A percentile compares a stretch with the other conserved stretches of the same genome.
These are phyloP conservation scores for Nicotiana knightiana DNA, from an alignment of 257 asterid genomes.

Conservation along the genomic window DNA sequence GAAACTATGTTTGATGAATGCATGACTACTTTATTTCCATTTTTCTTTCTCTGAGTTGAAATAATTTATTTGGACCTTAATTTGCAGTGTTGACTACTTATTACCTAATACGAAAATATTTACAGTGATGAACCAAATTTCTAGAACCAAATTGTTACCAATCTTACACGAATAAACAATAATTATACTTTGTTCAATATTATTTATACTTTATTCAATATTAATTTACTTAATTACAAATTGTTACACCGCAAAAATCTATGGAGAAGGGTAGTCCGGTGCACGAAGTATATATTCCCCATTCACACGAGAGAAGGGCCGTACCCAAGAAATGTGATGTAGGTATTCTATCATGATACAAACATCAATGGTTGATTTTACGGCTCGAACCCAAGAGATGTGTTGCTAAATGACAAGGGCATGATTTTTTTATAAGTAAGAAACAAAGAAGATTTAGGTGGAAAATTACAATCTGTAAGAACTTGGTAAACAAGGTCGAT, in stretches of 20 bases:
- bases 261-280: too few relatives aligned
- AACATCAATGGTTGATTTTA: accelerated
- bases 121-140: not conserved
- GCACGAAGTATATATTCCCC: too few relatives aligned
- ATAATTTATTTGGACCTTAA: not conserved
- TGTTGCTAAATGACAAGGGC: too few relatives aligned
- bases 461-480: not conserved
- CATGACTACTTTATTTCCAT: too few relatives aligned
- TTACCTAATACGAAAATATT: not conserved
- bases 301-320: too few relatives aligned
- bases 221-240: too few relatives aligned
- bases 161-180: not conserved
- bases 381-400: too few relatives aligned
- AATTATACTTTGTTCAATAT: too few relatives aligned
- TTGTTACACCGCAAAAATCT: not conserved
- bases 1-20: too few relatives aligned
- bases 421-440: not conserved
- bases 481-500: not conserved
- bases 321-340: too few relatives aligned
- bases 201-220: too few relatives aligned
- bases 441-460: not conserved
- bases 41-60: not conserved
- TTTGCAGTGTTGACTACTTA: not conserved
- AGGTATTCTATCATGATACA: too few relatives aligned
- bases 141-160: not conserved